Evolutionary conservation across 768 basidiomycete genomes (phyloP).

Genomic region (Tylopilus plumbeoviolaceoides): DNA sequence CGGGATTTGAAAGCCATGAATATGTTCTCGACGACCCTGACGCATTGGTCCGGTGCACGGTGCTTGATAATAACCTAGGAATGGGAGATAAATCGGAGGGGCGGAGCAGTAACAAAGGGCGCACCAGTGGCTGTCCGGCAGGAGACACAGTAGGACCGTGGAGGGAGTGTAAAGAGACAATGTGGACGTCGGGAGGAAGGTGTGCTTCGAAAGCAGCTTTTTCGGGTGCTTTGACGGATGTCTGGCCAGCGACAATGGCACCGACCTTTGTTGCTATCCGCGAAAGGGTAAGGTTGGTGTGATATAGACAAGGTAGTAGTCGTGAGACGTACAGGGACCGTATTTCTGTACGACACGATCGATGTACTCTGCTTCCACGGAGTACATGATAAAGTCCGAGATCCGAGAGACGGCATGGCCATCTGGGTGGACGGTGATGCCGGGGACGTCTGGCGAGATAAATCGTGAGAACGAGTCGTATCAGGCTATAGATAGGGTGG

Average conservation of each 20-base stretch:
- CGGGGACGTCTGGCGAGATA: slow-evolving; percentile 43
- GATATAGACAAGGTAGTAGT: neutral
- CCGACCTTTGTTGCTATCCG: slow-evolving; percentile 81
- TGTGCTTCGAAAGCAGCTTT: slow-evolving; percentile 82
- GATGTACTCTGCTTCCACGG: slow-evolving; percentile 90
- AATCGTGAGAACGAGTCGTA: slow-evolving; percentile 11
- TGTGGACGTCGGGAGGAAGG: slow-evolving; percentile 81
- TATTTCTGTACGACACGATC: slow-evolving; percentile 78
- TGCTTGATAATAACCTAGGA: slow-evolving; percentile 84
- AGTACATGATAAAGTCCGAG: slow-evolving; percentile 92
- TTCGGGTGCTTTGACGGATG: slow-evolving; percentile 95
- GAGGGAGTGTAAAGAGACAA: slow-evolving; percentile 91
- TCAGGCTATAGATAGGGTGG: neutral
- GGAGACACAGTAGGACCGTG: slow-evolving; percentile 91
- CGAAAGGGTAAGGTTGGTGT: neutral
- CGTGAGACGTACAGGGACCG: slow-evolving; percentile 69
- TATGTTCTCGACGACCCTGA: slow-evolving; percentile 76
- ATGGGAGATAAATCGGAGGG: neutral
- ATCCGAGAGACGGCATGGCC: slow-evolving; percentile 86
- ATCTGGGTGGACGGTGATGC: slow-evolving; percentile 64
- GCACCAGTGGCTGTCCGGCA: slow-evolving; percentile 84
- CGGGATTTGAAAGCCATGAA: slow-evolving; percentile 77
- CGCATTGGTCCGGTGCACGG: slow-evolving; percentile 68
- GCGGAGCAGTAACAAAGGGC: slow-evolving; percentile 17
- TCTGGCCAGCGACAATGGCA: slow-evolving; percentile 93